phyloP scores from a whole-genome alignment of 331 rosid genomes.

The Malus hybrid region DNA sequence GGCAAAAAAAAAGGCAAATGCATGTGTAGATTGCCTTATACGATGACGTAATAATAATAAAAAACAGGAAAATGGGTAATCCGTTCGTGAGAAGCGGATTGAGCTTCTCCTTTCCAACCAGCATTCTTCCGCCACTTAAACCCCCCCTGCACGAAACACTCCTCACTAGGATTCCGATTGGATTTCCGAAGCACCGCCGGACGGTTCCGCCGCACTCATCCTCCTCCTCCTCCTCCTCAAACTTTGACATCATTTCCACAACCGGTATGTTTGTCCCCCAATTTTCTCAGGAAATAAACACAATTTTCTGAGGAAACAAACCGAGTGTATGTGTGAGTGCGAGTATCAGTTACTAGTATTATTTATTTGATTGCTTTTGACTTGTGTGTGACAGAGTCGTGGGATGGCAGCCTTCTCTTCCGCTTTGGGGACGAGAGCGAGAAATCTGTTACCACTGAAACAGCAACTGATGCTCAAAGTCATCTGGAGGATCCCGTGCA shows the following conservation, averaged over 20 bases:
- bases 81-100: background rate
- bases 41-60: background rate
- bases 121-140: background rate
- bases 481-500: background rate
- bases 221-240: conserved; percentile 20
- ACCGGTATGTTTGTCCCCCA: conserved; percentile 24
- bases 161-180: background rate
- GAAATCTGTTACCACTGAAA: conserved; percentile 9
- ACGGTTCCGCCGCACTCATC: conserved; percentile 30
- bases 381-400: conserved; percentile 32
- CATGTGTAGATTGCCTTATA: background rate
- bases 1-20: no score
- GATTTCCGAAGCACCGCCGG: conserved; percentile 17
- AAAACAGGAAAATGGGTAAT: background rate
- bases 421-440: conserved; percentile 39
- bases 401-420: conserved; percentile 55
- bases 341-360: background rate
- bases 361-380: background rate
- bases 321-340: no score
- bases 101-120: conserved; percentile 19
- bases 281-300: background rate
- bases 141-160: background rate
- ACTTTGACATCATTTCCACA: conserved; percentile 32
- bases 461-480: background rate
- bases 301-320: no score